A percentile compares a stretch with the other conserved stretches of the same genome.
These are phyloP conservation scores for Trichosporon ovoides DNA, from an alignment of 1,284 basidiomycete species.

Conservation along the genomic window DNA sequence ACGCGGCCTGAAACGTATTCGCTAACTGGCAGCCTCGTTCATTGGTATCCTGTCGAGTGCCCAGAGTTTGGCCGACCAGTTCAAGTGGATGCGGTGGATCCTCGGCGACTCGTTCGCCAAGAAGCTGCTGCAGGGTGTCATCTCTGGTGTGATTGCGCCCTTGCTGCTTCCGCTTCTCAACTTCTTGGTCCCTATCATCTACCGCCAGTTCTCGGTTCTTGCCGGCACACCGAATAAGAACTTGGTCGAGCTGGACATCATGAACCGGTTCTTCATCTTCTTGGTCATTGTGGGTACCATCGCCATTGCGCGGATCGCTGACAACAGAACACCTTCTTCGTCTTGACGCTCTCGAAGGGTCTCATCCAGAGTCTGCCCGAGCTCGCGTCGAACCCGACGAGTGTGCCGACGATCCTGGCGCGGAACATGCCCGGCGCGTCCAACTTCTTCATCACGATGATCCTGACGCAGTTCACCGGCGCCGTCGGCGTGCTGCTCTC, in stretches of 20 bases:
- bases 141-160: slow-evolving; percentile 62
- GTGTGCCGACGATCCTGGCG: slow-evolving; percentile 55
- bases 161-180: slow-evolving; percentile 64
- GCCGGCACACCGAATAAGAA: slow-evolving; percentile 68
- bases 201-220: slow-evolving; percentile 61
- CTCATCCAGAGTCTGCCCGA: slow-evolving; percentile 38
- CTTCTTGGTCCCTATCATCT: slow-evolving; percentile 62
- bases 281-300: slow-evolving; percentile 57
- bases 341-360: slow-evolving; percentile 64
- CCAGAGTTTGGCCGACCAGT: slow-evolving; percentile 48
- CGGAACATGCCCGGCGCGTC: slow-evolving; percentile 63
- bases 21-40: slow-evolving; percentile 28
- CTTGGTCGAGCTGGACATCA: slow-evolving; percentile 66
- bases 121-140: slow-evolving; percentile 57
- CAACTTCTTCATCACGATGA: slow-evolving; percentile 73
- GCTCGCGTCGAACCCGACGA: slow-evolving; percentile 55
- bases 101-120: slow-evolving; percentile 39
- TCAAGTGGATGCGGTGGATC: slow-evolving; percentile 63
- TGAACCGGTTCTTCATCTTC: slow-evolving; percentile 70
- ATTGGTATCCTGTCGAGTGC: slow-evolving; percentile 54
- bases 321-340: slow-evolving; percentile 57
- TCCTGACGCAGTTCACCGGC: slow-evolving; percentile 52
- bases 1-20: too few species aligned
- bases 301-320: neutral
- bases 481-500: slow-evolving; percentile 55